Conservation (phyloP, 2,329 filamentous ascomycete genomes). For the Fusarium sp. region DNA sequence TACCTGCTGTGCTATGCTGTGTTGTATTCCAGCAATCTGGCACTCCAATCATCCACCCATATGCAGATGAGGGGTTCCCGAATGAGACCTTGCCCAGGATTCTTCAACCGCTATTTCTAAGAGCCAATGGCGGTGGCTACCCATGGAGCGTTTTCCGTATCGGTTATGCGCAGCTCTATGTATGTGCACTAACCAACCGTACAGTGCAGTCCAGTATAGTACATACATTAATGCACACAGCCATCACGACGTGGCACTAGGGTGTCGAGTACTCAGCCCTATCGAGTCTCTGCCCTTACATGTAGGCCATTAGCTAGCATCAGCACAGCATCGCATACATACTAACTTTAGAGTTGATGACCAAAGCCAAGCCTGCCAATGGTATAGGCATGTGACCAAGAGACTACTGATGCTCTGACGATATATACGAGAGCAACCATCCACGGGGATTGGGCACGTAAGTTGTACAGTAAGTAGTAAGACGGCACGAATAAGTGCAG, state of each 20-base stretch:
- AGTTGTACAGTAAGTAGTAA: constrained; percentile 26
- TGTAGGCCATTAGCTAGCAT: not conserved
- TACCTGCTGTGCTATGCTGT: not conserved
- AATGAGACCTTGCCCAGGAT: constrained; percentile 35
- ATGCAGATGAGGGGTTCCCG: constrained; percentile 40
- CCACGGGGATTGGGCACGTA: not conserved
- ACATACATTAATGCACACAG: constrained; percentile 29
- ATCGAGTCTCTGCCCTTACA: constrained; percentile 34
- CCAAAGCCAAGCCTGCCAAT: constrained; percentile 14
- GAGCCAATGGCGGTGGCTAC: constrained; percentile 31
- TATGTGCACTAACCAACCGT: constrained; percentile 25
- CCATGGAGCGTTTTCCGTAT: constrained; percentile 30
- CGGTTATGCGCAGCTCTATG: constrained; percentile 32
- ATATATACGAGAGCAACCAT: constrained; percentile 6
- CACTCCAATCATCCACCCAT: constrained; percentile 26
- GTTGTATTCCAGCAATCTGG: constrained; percentile 38
- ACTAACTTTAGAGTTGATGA: constrained; percentile 3
- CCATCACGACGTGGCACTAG: constrained; percentile 42
- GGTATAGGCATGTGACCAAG: not conserved
- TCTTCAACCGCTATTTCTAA: constrained; percentile 5
- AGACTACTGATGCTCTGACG: not conserved
- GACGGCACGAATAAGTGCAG: constrained; percentile 14
- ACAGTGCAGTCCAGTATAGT: constrained; percentile 9
- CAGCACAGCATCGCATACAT: not conserved
- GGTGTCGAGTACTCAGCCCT: constrained; percentile 43